A percentile compares a stretch with the other conserved stretches of the same genome.
phyloP scores from a whole-genome alignment of 352 stramenopile genomes.

The Phytopythium montanum region DNA sequence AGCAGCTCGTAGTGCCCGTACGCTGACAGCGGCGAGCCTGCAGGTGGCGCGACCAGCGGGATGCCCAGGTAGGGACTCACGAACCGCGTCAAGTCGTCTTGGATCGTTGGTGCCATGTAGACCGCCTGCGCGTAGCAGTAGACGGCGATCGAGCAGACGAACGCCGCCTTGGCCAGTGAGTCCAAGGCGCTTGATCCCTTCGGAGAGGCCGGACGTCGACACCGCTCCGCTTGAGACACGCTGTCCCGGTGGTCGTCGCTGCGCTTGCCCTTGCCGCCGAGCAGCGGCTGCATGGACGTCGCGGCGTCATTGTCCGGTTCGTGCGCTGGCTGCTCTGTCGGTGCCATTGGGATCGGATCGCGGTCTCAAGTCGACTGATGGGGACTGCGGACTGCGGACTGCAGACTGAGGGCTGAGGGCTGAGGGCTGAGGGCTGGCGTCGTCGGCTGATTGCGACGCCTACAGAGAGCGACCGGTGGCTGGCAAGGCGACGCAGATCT shows the following conservation, averaged over 20 bases:
- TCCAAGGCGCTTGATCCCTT: neutral
- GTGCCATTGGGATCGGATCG: neutral
- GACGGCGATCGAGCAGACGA: slow-evolving; percentile 31
- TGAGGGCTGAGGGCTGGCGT: too few relatives aligned
- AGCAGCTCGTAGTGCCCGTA: slow-evolving; percentile 54
- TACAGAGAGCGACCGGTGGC: neutral
- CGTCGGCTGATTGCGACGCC: neutral
- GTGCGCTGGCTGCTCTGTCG: neutral
- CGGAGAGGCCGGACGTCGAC: neutral
- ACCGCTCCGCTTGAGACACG: neutral
- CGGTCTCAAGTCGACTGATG: neutral
- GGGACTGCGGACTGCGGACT: neutral
- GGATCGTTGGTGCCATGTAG: slow-evolving; percentile 36
- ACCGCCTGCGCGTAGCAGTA: slow-evolving; percentile 38
- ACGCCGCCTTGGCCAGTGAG: slow-evolving; percentile 21
- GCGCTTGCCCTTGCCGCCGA: neutral
- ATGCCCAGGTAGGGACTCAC: slow-evolving; percentile 29
- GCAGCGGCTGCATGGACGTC: neutral
- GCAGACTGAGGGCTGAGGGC: too few relatives aligned
- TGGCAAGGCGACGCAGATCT: neutral
- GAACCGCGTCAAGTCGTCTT: slow-evolving; percentile 21
- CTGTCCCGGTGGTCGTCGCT: neutral
- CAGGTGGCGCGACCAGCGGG: slow-evolving; percentile 21
- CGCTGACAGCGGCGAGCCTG: slow-evolving; percentile 15
- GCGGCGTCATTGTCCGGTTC: neutral